Evolutionary conservation across 495 filamentous ascomycete species (phyloP), one percentile per base, ranked within the genome.

Genomic region (Bacidia gigantensis): DNA sequence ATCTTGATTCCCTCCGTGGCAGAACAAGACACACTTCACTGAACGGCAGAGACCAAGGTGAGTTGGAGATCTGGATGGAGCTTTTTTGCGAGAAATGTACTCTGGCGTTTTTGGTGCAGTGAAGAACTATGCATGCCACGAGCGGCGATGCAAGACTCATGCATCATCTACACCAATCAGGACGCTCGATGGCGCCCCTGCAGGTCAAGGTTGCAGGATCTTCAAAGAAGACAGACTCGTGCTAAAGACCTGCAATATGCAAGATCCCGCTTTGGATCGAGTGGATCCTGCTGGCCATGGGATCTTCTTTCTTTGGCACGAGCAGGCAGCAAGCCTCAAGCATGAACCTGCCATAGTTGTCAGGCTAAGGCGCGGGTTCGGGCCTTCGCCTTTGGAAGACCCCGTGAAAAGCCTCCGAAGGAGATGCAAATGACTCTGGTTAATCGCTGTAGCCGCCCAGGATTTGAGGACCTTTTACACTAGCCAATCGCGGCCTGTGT

Each of bases 391-490:
- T 35, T 14, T 35, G 29, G 29, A 35, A 35, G 29, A 35, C 29
- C 29, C 29, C 29, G 29, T 35, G 29, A 35, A 43, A 38, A 43
- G 54, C 39, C 54, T 41, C 23, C 41, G 46, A 32, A 51, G 26
- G 17, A 41, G 39, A 40, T 49, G 50, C 55, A 57, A 50, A 12
- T 57, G 55, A 58, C 51, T 51, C 41, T 23, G 39, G 39, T 42
- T 58, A 58, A 58, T 54, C 56, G 56, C 56, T 51, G 56, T 58
- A 58, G 51, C 46, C 52, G 56, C 56, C 51, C 22, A 40, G 40
- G 42, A 49, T 48, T 26, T 35, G 29, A 35, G 7, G 29, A 35
- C 14, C 29, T 35, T 35, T 44, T n/a, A n/a, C n/a, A n/a, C 14
- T 9, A 44, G 41, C 41, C 41, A 44, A 44, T 44, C 9, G 20